phyloP scores from a whole-genome alignment of 768 basidiomycete species.

The Termitomyces sp. region DNA sequence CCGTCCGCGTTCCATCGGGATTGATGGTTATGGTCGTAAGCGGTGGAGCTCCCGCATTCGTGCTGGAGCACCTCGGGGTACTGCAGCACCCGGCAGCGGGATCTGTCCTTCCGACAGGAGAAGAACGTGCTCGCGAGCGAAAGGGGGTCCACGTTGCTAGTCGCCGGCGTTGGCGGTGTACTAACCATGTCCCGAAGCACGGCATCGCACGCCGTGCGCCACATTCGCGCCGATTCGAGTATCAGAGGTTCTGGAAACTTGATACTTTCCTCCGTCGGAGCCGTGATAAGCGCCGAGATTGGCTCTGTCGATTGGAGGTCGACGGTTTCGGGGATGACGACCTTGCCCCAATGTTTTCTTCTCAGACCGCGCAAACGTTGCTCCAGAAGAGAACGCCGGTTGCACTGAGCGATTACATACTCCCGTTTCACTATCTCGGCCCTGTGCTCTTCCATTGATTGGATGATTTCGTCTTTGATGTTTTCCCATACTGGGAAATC shows the following conservation, averaged over 20 bases:
- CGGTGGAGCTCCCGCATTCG: no score
- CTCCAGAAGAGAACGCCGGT: neutral
- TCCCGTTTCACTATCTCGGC: no score
- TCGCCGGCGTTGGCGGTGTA: neutral
- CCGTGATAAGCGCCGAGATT: neutral
- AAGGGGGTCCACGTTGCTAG: neutral
- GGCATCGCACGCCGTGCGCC: neutral
- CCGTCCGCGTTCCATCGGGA: neutral
- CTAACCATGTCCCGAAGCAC: neutral
- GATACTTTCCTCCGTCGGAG: neutral
- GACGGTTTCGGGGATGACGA: neutral
- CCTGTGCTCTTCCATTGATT: no score
- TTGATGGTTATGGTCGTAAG: no score
- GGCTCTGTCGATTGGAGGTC: neutral
- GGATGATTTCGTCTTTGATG: no score
- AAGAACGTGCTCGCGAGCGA: neutral
- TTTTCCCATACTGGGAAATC: no score
- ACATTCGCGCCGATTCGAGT: neutral
- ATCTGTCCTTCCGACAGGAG: neutral
- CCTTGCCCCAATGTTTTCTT: neutral
- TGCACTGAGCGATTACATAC: neutral
- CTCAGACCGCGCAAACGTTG: neutral
- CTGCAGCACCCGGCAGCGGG: no score
- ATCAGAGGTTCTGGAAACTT: neutral
- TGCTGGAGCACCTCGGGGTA: constrained; percentile 2